phyloP scores from a whole-genome alignment of 176 grass and related monocot genomes.

The Thinopyrum elongatum region DNA sequence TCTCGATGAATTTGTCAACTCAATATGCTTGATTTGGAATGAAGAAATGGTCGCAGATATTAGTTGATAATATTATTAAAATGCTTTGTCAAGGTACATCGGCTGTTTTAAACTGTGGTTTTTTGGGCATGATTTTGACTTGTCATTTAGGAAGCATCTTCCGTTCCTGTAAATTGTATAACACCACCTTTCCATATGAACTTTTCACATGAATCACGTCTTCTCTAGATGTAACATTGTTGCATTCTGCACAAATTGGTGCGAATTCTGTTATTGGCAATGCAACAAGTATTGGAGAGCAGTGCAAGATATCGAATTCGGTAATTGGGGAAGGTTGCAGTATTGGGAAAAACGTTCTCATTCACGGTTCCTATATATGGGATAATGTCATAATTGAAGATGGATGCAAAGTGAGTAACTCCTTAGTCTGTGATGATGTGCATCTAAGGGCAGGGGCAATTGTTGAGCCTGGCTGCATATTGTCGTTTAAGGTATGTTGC shows the following conservation, averaged over 20 bases:
- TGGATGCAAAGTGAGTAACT: constrained; percentile 81
- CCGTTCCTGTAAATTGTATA: not conserved
- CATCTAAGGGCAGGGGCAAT: constrained; percentile 66
- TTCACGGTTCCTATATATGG: constrained; percentile 84
- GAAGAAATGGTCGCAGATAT: not conserved
- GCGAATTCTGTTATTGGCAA: constrained; percentile 72
- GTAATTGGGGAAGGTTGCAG: constrained; percentile 70
- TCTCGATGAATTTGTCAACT: not conserved
- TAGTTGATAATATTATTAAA: not conserved
- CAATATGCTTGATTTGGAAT: not conserved
- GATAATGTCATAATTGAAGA: constrained; percentile 91
- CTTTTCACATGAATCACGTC: constrained; percentile 5
- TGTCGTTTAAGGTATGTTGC: constrained; percentile 87
- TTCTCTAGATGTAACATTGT: constrained; percentile 66
- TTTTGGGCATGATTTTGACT: not conserved
- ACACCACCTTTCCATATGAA: not conserved
- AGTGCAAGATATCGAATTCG: constrained; percentile 62
- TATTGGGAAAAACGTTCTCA: constrained; percentile 73
- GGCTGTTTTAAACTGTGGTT: not conserved
- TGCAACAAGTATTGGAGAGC: constrained; percentile 67
- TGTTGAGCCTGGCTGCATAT: constrained; percentile 82
- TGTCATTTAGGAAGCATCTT: not conserved
- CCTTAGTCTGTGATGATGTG: constrained; percentile 77
- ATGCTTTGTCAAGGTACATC: not conserved
- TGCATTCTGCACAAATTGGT: constrained; percentile 69